Conservation (phyloP, 2,329 filamentous ascomycete genomes). For the Fonsecaea multimorphosa region DNA sequence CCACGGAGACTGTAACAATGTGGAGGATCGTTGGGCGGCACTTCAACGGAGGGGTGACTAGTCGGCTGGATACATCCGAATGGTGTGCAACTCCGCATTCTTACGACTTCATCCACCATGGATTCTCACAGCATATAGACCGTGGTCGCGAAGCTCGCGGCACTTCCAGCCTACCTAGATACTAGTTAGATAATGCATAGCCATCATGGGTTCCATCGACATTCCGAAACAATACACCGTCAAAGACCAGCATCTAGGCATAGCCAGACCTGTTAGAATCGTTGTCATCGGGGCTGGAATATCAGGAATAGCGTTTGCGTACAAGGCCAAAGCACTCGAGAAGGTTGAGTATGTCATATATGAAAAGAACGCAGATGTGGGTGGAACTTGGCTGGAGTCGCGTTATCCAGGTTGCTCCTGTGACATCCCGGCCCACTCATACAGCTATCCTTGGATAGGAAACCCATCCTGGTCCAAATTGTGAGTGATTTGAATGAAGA, state of each 20-base stretch:
- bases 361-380: slow-evolving; percentile 57
- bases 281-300: slow-evolving; percentile 19
- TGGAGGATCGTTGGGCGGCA: too few species aligned
- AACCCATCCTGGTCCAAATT: slow-evolving; percentile 3
- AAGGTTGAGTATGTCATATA: slow-evolving; percentile 16
- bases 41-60: too few species aligned
- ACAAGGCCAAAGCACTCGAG: slow-evolving; percentile 5
- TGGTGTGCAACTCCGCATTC: too few species aligned
- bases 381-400: slow-evolving; percentile 47
- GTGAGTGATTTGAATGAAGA: not conserved
- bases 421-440: slow-evolving; percentile 5
- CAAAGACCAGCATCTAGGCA: not conserved
- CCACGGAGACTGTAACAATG: too few species aligned
- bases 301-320: slow-evolving; percentile 17
- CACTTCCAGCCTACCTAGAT: too few species aligned
- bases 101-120: too few species aligned
- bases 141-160: too few species aligned
- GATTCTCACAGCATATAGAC: too few species aligned
- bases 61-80: too few species aligned
- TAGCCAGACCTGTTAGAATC: not conserved
- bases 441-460: not conserved
- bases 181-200: too few species aligned
- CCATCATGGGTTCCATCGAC: not conserved
- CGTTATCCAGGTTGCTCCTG: slow-evolving; percentile 45
- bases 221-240: not conserved